Percentiles rank a stretch among this genome's conserved stretches.
These are phyloP conservation scores for Fusarium hostae DNA, from an alignment of 2,329 filamentous ascomycete genomes.

Conservation along the genomic window DNA sequence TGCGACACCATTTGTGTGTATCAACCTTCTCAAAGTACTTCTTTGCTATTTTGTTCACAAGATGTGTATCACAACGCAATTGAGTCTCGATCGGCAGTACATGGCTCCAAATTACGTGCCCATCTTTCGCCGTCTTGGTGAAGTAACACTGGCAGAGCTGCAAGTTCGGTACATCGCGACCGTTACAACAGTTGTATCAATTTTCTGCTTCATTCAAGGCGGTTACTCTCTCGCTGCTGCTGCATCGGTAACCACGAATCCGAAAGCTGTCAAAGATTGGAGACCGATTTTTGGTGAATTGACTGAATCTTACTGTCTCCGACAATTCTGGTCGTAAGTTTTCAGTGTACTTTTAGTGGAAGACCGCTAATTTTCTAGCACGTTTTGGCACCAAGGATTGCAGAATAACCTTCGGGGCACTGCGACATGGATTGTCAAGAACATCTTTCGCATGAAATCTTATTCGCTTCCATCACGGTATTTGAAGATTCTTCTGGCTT, in stretches of 20 bases:
- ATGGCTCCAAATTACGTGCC: conserved; percentile 22
- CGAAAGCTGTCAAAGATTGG: conserved; percentile 31
- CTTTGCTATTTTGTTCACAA: conserved; percentile 29
- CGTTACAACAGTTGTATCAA: conserved; percentile 32
- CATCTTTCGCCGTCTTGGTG: conserved; percentile 25
- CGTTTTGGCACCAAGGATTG: conserved; percentile 38
- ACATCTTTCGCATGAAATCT: conserved; percentile 27
- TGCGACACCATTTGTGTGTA: conserved; percentile 8
- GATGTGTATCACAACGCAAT: conserved; percentile 29
- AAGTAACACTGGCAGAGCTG: conserved; percentile 20
- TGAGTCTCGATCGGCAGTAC: conserved; percentile 26
- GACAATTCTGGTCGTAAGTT: conserved; percentile 38
- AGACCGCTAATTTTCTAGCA: conserved; percentile 2
- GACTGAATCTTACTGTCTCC: conserved; percentile 27
- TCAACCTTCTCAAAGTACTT: conserved; percentile 25
- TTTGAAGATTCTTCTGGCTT: conserved; percentile 32
- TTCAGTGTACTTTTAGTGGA: not conserved
- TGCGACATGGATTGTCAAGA: conserved; percentile 33
- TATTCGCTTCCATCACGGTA: conserved; percentile 19
- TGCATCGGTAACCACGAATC: conserved; percentile 19
- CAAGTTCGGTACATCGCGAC: conserved; percentile 35
- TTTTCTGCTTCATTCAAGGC: conserved; percentile 39
- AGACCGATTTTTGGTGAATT: conserved; percentile 32
- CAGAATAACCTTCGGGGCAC: conserved; percentile 34
- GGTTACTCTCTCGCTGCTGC: conserved; percentile 32